These are phyloP conservation scores for Ceratocystis albifundus DNA, from an alignment of 2,329 filamentous ascomycete genomes.

Conservation along the genomic window DNA sequence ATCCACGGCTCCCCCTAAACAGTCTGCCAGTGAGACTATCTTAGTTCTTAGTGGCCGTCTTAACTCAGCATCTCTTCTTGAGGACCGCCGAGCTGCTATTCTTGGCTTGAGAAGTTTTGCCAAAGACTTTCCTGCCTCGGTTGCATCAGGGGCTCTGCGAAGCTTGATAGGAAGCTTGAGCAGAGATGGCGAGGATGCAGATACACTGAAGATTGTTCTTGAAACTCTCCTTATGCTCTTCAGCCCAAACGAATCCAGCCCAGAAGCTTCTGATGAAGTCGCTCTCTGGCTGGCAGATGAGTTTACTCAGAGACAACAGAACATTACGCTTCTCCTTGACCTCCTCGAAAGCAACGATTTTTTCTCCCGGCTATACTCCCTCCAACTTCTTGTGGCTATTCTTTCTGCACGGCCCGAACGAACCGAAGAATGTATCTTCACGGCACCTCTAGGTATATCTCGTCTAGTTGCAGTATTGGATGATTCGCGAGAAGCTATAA, in stretches of 20 bases:
- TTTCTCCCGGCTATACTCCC: constrained; percentile 78
- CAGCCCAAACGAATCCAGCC: constrained; percentile 56
- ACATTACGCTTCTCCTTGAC: constrained; percentile 80
- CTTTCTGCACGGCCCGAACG: constrained; percentile 75
- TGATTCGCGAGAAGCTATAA: constrained; percentile 72
- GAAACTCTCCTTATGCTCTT: constrained; percentile 95
- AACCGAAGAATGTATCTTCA: constrained; percentile 88
- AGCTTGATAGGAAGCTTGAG: constrained; percentile 74
- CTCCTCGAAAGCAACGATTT: constrained; percentile 81
- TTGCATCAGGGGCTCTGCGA: constrained; percentile 83
- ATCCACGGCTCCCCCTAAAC: constrained; percentile 71
- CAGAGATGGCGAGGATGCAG: constrained; percentile 86
- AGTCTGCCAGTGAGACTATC: constrained; percentile 92
- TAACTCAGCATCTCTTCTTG: constrained; percentile 77
- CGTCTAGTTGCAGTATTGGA: constrained; percentile 74
- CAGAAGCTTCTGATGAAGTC: constrained; percentile 93
- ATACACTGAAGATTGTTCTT: constrained; percentile 87
- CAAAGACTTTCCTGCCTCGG: constrained; percentile 90
- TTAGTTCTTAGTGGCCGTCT: constrained; percentile 77
- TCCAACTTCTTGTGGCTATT: constrained; percentile 82
- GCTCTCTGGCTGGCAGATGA: constrained; percentile 93
- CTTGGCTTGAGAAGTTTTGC: constrained; percentile 89
- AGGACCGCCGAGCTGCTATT: constrained; percentile 88
- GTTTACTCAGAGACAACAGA: constrained; percentile 95
- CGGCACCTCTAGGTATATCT: constrained; percentile 76